A percentile compares a stretch with the other conserved stretches of the same genome.
Evolutionary conservation across 768 basidiomycete genomes (phyloP).

Genomic region (Lyophyllum semitale): DNA sequence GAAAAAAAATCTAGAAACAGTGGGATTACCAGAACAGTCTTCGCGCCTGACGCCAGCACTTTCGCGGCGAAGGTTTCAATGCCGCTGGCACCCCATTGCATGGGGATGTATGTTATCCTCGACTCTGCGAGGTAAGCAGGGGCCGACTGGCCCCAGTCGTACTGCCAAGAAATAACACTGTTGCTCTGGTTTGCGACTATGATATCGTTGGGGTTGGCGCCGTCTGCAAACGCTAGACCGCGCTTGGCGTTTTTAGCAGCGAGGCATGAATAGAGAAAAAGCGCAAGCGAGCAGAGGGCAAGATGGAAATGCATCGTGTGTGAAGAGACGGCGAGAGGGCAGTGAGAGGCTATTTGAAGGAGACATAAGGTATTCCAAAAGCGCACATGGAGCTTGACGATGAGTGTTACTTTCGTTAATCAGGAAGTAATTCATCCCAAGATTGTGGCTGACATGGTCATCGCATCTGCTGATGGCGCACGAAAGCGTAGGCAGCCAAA

Average conservation of each 20-base stretch:
- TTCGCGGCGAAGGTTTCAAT: conserved; percentile 28
- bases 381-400: conserved; percentile 1
- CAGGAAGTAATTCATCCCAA: neutral
- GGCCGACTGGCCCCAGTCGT: conserved; percentile 39
- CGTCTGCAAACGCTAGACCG: conserved; percentile 32
- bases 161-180: conserved; percentile 40
- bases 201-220: conserved; percentile 27
- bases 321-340: neutral
- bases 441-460: neutral
- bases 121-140: conserved; percentile 30
- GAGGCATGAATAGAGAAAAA: conserved; percentile 1
- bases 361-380: neutral
- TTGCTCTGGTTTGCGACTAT: conserved; percentile 25
- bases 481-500: neutral
- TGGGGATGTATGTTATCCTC: conserved; percentile 35
- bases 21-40: conserved; percentile 34
- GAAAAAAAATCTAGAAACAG: neutral
- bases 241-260: conserved; percentile 39
- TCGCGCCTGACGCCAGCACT: conserved; percentile 36
- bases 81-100: conserved; percentile 37
- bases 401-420: neutral
- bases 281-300: neutral
- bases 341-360: conserved; percentile 1
- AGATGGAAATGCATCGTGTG: conserved; percentile 10
- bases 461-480: conserved; percentile 12